Evolutionary conservation across 1,284 basidiomycete species (phyloP), one percentile per base, ranked within the genome.

Genomic region (Moniliophthora roreri): DNA sequence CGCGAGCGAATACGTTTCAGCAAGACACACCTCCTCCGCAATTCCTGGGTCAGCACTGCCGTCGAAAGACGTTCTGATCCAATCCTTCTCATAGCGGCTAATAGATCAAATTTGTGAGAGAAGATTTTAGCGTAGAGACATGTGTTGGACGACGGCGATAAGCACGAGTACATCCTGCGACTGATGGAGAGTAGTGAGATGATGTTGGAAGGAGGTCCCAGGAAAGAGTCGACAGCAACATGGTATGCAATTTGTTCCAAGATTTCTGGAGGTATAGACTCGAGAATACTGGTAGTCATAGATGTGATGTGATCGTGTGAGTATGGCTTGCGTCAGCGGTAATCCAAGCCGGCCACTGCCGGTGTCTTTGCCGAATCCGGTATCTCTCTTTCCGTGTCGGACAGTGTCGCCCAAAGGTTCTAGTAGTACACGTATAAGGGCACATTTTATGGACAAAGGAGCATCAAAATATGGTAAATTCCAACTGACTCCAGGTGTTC

Each of bases 41-140:
- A 74, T 67, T 90, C 87, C 37, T 69, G 61, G 26, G 83, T 75
- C 46, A 87, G 72, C 13, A 73, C 69, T 13, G 60, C 60, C 37
- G 81, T 71, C 6, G 72, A 69, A 35, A 73, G 63, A 15, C 71
- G 63, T 18, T 69, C 66, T 4, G 64, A 48, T 23, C 79, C 81
- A 35, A 89, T 68, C 21, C 89, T 79, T 26, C 85, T 76, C 51
- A 71, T 64, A 1, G 77, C 74, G 1, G 87, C 79, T 9, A 69
- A 68, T 23, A 74, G 66, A 68, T 94, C 92, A 66, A 93, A 94
- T 60, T 82, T 83, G 53, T 63, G 60, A 36, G 70, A 68, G 63
- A 90, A 93, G 53, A 93, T 81, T 53, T 74, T 70, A 6, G 86
- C 83, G 62, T 91, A 91, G 47, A 95, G 76, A 55, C 80, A 73